A percentile compares a stretch with the other conserved stretches of the same genome.
Conservation (phyloP, 2,329 filamentous ascomycete genomes). For the Metarhizium anisopliae region DNA sequence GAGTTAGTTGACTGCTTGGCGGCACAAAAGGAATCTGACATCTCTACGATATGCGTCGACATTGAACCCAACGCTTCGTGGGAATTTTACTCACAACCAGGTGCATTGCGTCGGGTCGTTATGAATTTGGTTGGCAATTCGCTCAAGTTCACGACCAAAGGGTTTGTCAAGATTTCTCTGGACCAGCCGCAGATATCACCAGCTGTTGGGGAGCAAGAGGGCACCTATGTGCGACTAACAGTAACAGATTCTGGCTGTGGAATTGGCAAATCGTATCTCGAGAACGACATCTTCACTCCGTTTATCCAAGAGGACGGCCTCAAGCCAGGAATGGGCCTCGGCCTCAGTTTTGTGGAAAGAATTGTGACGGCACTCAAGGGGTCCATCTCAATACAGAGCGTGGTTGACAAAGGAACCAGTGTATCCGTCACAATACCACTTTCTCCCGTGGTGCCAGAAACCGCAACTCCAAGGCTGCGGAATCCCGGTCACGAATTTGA, state of each 20-base stretch:
- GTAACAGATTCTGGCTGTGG: slow-evolving; percentile 58
- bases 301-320: slow-evolving; percentile 57
- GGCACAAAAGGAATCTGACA: slow-evolving; percentile 11
- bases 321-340: slow-evolving; percentile 52
- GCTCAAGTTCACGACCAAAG: slow-evolving; percentile 46
- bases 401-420: slow-evolving; percentile 26
- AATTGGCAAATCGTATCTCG: slow-evolving; percentile 54
- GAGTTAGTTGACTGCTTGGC: neutral
- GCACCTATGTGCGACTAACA: slow-evolving; percentile 24
- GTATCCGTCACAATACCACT: slow-evolving; percentile 25
- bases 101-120: slow-evolving; percentile 42
- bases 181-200: neutral
- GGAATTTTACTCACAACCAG: slow-evolving; percentile 46
- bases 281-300: slow-evolving; percentile 50
- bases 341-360: slow-evolving; percentile 53
- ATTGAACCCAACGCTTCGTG: slow-evolving; percentile 37
- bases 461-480: neutral
- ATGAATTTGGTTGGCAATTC: slow-evolving; percentile 57
- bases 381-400: slow-evolving; percentile 46
- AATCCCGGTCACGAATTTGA: slow-evolving; percentile 19
- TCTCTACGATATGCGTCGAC: slow-evolving; percentile 19
- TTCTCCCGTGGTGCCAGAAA: neutral
- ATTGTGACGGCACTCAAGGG: slow-evolving; percentile 52
- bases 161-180: slow-evolving; percentile 21
- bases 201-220: slow-evolving; percentile 5